These are phyloP conservation scores for Alternaria viburni DNA, from an alignment of 2,329 filamentous ascomycete genomes.

Conservation along the genomic window DNA sequence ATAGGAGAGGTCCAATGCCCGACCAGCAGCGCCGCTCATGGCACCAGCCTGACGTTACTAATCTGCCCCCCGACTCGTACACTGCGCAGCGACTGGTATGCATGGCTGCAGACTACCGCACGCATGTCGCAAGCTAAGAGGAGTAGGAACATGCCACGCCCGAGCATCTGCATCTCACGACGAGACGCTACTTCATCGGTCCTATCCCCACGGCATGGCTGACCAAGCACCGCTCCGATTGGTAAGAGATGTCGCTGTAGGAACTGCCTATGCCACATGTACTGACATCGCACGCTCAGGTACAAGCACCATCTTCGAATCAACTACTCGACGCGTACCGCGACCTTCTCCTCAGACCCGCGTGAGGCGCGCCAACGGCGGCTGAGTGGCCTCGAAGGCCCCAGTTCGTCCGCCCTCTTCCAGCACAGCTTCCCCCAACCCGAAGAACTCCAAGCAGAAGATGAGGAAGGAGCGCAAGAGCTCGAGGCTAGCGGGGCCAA, in stretches of 20 bases:
- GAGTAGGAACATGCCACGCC: constrained; percentile 65
- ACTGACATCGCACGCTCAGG: constrained; percentile 42
- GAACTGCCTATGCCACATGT: neutral
- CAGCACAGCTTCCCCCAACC: constrained; percentile 53
- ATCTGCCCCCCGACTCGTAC: constrained; percentile 58
- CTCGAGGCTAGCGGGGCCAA: constrained; percentile 16
- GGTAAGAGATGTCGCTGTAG: neutral
- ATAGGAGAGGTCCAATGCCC: constrained; percentile 38
- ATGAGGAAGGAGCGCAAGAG: constrained; percentile 24
- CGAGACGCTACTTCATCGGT: constrained; percentile 68
- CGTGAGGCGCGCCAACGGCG: constrained; percentile 53
- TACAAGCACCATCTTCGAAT: constrained; percentile 60
- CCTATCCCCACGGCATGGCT: constrained; percentile 56
- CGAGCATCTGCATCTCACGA: constrained; percentile 67
- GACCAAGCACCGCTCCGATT: neutral
- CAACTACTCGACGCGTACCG: constrained; percentile 52
- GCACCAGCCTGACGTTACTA: constrained; percentile 41
- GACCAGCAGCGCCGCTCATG: constrained; percentile 38
- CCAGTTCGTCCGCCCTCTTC: constrained; percentile 47
- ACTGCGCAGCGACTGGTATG: constrained; percentile 61
- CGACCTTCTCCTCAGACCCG: constrained; percentile 60
- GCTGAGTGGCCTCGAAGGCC: constrained; percentile 50
- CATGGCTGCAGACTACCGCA: neutral
- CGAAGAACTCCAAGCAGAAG: constrained; percentile 40
- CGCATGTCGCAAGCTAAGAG: constrained; percentile 14